A percentile compares a stretch with the other conserved stretches of the same genome.
Conservation (phyloP, 345 rosid species). For the Cardiospermum halicacabum region DNA sequence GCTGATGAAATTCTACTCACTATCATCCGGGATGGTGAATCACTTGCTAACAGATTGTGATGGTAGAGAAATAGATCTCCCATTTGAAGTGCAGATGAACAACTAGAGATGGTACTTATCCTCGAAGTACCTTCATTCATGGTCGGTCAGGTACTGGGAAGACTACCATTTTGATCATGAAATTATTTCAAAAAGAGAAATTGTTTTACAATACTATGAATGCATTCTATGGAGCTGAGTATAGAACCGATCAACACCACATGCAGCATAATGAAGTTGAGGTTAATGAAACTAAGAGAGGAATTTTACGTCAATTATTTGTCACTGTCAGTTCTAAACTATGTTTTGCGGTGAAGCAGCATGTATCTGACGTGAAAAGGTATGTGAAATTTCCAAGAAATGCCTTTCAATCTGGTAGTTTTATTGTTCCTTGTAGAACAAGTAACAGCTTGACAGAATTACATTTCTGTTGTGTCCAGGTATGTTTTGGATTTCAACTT, state of each 20-base stretch:
- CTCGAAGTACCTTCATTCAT: conserved; percentile 35
- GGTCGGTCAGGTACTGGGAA: conserved; percentile 60
- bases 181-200: conserved; percentile 37
- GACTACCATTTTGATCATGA: conserved; percentile 43
- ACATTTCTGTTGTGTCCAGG: conserved; percentile 25
- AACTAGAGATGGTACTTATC: conserved; percentile 29
- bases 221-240: conserved; percentile 13
- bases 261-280: background rate
- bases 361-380: conserved; percentile 41
- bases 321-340: conserved; percentile 44
- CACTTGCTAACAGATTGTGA: conserved; percentile 36
- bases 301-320: conserved; percentile 39
- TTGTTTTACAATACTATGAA: conserved; percentile 19
- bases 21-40: conserved; percentile 28
- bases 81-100: conserved; percentile 47
- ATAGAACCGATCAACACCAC: background rate
- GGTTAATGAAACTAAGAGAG: conserved; percentile 11
- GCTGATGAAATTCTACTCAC: conserved; percentile 45
- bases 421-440: no score
- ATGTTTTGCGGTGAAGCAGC: conserved; percentile 40
- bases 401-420: background rate
- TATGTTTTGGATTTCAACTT: conserved; percentile 26
- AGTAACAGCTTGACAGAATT: no score
- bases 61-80: conserved; percentile 38
- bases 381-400: background rate